Evolutionary conservation across 2,329 filamentous ascomycete genomes (phyloP).

Genomic region (Penicillium sp.): DNA sequence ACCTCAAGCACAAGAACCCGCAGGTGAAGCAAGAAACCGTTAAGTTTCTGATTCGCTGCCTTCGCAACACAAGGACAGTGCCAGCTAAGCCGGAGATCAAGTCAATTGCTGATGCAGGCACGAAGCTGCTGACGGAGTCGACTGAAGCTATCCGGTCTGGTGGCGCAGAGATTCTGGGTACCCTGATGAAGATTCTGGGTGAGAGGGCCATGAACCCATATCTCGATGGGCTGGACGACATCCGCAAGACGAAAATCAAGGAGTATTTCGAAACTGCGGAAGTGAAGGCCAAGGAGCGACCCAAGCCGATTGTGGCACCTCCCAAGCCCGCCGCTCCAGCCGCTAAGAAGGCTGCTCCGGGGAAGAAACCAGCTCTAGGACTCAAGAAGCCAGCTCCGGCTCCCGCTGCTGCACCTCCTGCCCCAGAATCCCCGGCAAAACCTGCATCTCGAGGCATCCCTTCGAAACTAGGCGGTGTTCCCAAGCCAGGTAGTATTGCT

Average conservation of each 20-base stretch:
- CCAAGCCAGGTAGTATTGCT: constrained; percentile 42
- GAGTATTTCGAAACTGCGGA: constrained; percentile 81
- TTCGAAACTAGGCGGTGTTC: constrained; percentile 48
- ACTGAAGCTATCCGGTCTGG: constrained; percentile 81
- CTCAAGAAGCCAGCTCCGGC: constrained; percentile 44
- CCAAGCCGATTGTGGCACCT: constrained; percentile 67
- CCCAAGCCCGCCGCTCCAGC: constrained; percentile 58
- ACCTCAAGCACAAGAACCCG: constrained; percentile 89
- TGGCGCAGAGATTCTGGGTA: constrained; percentile 87
- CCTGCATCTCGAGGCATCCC: constrained; percentile 40
- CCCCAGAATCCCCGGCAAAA: constrained; percentile 42
- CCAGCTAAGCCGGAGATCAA: constrained; percentile 81
- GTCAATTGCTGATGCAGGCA: constrained; percentile 79
- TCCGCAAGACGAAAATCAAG: constrained; percentile 91
- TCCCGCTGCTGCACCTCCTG: constrained; percentile 42
- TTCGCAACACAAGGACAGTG: constrained; percentile 77
- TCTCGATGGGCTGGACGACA: constrained; percentile 89
- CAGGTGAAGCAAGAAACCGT: constrained; percentile 95
- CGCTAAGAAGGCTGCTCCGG: constrained; percentile 54
- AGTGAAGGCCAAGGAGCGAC: constrained; percentile 87
- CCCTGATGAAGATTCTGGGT: constrained; percentile 97
- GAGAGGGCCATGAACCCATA: constrained; percentile 93
- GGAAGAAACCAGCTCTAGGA: no score
- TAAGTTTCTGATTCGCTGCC: constrained; percentile 84
- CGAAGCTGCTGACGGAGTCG: constrained; percentile 86